These are phyloP conservation scores for Saccharomyces hybrid DNA, from an alignment of 1,139 yeast species.

Conservation along the genomic window DNA sequence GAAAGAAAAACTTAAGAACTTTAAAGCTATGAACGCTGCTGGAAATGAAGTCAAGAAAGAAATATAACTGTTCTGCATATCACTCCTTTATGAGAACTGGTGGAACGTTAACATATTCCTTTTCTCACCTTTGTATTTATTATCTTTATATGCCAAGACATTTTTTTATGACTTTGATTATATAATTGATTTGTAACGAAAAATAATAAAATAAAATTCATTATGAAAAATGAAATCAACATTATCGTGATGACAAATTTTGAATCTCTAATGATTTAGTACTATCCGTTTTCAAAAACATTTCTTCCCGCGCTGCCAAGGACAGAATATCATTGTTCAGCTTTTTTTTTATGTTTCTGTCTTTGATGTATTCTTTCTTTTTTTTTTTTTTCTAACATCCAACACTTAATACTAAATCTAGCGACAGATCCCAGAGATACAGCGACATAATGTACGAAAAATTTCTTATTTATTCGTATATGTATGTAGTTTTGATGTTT, in stretches of 20 bases:
- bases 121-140: neutral
- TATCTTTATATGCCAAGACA: neutral
- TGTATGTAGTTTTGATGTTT: neutral
- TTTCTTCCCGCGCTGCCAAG: too few species aligned
- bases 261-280: too few species aligned
- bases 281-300: neutral
- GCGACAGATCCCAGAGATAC: too few species aligned
- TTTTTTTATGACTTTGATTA: neutral
- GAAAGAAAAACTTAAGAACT: conserved; percentile 11
- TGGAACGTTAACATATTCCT: neutral
- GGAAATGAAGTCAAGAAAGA: conserved; percentile 7
- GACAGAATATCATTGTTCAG: too few species aligned
- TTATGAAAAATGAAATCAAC: too few species aligned
- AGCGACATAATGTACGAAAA: neutral
- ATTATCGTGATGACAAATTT: too few species aligned
- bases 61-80: conserved; percentile 6
- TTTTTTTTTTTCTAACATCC: too few species aligned
- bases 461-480: neutral
- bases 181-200: neutral
- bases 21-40: conserved; percentile 6
- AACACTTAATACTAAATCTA: too few species aligned
- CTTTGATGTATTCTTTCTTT: too few species aligned
- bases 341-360: too few species aligned
- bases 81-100: neutral
- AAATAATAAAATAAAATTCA: neutral